A percentile compares a stretch with the other conserved stretches of the same genome.
phyloP scores from a whole-genome alignment of 2,329 filamentous ascomycete genomes.

The Trichoderma semiorbis region DNA sequence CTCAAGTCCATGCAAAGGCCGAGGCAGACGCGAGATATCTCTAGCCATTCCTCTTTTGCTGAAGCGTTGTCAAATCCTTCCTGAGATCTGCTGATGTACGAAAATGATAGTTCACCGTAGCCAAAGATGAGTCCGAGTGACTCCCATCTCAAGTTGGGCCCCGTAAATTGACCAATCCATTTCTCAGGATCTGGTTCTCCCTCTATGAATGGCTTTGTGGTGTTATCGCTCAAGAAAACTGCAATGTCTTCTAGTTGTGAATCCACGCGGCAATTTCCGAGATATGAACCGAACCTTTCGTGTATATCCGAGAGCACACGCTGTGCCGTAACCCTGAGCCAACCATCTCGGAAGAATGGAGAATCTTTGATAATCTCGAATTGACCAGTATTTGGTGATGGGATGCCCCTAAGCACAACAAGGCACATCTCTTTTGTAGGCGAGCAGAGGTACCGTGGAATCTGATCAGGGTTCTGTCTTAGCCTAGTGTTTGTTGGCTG shows the following conservation, averaged over 20 bases:
- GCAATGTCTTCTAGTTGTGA: conserved; percentile 36
- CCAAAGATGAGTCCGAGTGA: conserved; percentile 37
- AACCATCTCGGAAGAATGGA: conserved; percentile 28
- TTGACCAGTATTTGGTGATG: conserved; percentile 25
- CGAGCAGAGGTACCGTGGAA: conserved; percentile 24
- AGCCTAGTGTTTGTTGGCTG: not conserved
- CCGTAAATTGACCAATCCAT: conserved; percentile 41
- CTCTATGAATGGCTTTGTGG: conserved; percentile 34
- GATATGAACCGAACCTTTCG: conserved; percentile 29
- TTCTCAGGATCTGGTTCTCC: conserved; percentile 31
- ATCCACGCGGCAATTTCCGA: conserved; percentile 25
- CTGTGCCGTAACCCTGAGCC: conserved; percentile 30
- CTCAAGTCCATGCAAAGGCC: conserved; percentile 19
- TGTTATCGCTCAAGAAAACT: conserved; percentile 37
- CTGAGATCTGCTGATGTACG: not conserved
- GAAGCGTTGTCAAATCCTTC: not conserved
- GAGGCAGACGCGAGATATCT: conserved; percentile 18
- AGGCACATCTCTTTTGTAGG: conserved; percentile 37
- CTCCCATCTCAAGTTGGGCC: conserved; percentile 42
- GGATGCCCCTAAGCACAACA: conserved; percentile 37
- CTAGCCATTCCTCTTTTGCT: not conserved
- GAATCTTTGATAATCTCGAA: conserved; percentile 17
- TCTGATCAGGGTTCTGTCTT: not conserved
- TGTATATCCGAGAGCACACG: conserved; percentile 34
- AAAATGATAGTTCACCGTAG: not conserved